Percentiles rank a stretch among this genome's conserved stretches.
phyloP scores from a whole-genome alignment of 257 asterid genomes.

The Paulownia fortunei region DNA sequence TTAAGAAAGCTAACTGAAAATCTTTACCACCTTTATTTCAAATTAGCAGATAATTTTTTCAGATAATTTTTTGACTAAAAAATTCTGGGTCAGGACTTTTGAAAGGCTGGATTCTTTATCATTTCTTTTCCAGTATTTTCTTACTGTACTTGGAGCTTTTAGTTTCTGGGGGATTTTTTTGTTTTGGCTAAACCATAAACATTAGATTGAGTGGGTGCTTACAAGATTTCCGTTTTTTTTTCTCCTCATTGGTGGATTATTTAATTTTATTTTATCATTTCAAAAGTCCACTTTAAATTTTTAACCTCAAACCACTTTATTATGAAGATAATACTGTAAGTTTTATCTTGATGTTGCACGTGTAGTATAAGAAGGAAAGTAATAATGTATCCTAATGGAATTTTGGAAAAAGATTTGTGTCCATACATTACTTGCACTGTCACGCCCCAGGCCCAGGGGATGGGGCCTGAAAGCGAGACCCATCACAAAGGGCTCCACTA shows the following conservation, averaged over 20 bases:
- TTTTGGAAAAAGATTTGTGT: not conserved
- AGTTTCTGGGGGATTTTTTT: too few relatives aligned
- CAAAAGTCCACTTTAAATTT: not conserved
- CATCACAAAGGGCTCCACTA: too few relatives aligned
- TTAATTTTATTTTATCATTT: not conserved
- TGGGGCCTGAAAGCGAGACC: too few relatives aligned
- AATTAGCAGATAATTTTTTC: too few relatives aligned
- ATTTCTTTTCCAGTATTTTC: slow-evolving; percentile 5
- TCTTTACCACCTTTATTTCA: not conserved
- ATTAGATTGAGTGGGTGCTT: not conserved
- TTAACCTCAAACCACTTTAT: too few relatives aligned
- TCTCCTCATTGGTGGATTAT: not conserved
- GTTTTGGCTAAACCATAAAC: slow-evolving; percentile 12
- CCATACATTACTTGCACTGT: slow-evolving; percentile 6
- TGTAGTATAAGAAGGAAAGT: slow-evolving; percentile 9
- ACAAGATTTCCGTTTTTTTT: not conserved
- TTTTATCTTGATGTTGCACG: not conserved
- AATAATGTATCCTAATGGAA: not conserved
- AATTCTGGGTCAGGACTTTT: not conserved
- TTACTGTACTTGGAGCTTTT: not conserved
- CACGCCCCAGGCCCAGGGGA: too few relatives aligned
- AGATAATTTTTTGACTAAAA: not conserved
- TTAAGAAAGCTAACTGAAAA: not conserved
- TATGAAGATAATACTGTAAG: slow-evolving; percentile 10
- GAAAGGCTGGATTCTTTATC: not conserved